Base-by-base conservation (phyloP, 2,329 filamentous ascomycete genomes). In the Apiospora koreana region DNA sequence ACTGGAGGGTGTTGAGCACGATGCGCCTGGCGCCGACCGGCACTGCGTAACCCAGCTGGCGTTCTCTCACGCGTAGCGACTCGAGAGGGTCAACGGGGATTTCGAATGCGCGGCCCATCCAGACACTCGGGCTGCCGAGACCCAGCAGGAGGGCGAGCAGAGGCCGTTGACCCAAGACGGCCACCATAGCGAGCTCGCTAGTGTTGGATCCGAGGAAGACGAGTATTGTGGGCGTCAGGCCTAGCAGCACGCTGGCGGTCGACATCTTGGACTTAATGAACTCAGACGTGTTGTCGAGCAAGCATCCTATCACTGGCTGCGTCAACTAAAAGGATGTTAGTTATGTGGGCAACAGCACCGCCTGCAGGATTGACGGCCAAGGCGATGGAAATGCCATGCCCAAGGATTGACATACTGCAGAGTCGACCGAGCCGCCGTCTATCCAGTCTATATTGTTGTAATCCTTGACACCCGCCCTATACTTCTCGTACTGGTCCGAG, bases 231-330 rank as follows among this genome's bases (percentile, higher is more conserved):
- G 74, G 75, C 8, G 73, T 73, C 23, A 77, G 67, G 69, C 75
- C 74, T 23, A 77, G 74, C 14, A 76, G 67, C 10, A 76, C 76
- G 43, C 76, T 73, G 21, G 75, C 74, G 5, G 72, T 71, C 1
- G 76, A 71, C 54, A 73, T 71, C 2, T 69, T 73, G 5, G 72
- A 68, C 43, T 76, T 76, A 68, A 75, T 72, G 65, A 75, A 77
- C 43, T 77, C 74, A 65, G 73, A 70, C 4, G 65, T 67, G n/a
- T 72, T 54, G n/a, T 73, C 69, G 35, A 75, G 71, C 28, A 75
- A 67, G 68, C 73, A 73, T 38, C 70, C 41, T 7, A 76, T 68
- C 10, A 76, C 71, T 0, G 74, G 72, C 70, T 79, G 69, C 21
- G 72, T 71, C 31, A 76, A 45, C 14, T 45, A 18, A 21, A 35